Evolutionary conservation across 2,329 filamentous ascomycete genomes (phyloP).

Genomic region (Alternaria burnsii): DNA sequence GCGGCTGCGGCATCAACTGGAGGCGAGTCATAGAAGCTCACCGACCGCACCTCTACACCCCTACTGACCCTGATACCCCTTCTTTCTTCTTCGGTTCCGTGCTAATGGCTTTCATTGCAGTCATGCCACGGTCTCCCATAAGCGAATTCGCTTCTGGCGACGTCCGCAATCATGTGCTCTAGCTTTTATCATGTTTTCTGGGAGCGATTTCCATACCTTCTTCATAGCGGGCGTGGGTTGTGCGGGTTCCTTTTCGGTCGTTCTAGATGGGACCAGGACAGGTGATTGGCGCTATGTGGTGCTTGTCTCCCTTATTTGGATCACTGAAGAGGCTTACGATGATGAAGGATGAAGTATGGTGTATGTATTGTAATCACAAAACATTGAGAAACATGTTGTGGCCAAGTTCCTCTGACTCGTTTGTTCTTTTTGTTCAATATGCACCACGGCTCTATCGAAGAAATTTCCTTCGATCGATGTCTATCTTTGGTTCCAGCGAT

Average conservation of each 20-base stretch:
- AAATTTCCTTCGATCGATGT: not conserved
- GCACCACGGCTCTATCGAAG: too few relatives aligned
- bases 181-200: slow-evolving; percentile 27
- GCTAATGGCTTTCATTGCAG: slow-evolving; percentile 14
- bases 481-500: not conserved
- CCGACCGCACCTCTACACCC: slow-evolving; percentile 21
- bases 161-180: slow-evolving; percentile 9
- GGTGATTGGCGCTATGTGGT: slow-evolving; percentile 5
- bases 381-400: slow-evolving; percentile 1
- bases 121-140: slow-evolving; percentile 1
- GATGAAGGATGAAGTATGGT: slow-evolving; percentile 3
- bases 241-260: slow-evolving; percentile 23
- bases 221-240: slow-evolving; percentile 43
- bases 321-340: slow-evolving; percentile 3
- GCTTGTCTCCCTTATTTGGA: slow-evolving; percentile 15
- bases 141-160: slow-evolving; percentile 1
- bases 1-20: slow-evolving; percentile 47
- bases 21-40: slow-evolving; percentile 48
- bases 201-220: slow-evolving; percentile 6
- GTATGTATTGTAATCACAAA: slow-evolving; percentile 10
- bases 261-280: slow-evolving; percentile 3
- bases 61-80: slow-evolving; percentile 45
- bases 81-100: slow-evolving; percentile 32
- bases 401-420: not conserved
- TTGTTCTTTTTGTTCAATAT: not conserved